Base-by-base conservation (phyloP, 2,329 filamentous ascomycete genomes). In the Berkeleyomyces basicola region DNA sequence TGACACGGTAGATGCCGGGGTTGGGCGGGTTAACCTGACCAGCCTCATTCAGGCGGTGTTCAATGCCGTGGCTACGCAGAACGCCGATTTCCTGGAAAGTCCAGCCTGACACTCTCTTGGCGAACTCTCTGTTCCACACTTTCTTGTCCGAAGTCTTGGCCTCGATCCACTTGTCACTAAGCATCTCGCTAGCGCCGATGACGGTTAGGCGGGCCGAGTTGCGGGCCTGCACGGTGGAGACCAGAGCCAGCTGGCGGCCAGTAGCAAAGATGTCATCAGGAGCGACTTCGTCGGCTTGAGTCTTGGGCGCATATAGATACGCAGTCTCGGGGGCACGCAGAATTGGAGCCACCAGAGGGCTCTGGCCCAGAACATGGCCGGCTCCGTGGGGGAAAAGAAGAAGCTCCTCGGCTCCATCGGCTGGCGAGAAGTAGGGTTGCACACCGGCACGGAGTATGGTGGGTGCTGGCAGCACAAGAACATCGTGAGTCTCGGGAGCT, bases 1-100 rank as follows among this genome's bases (percentile, higher is more conserved):
- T 99, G 72, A 99, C 85, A 67, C 93, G 83, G 77, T 99, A 99
- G 67, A 97, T 91, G 63, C 77, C 82, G 7, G 92, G 91, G 77
- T 96, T 96, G 66, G 82, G 80, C 67, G 80, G 79, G 66, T 82
- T 80, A 57, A 71, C 71, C n/a, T 74, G 77, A 59, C 69, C 66
- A 42, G 39, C 63, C 23, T 65, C 64, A 23, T 65, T 65, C 61
- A 85, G 75, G 70, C 85, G 85, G 75, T 99, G 93, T 75, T 90
- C 82, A 67, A 97, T 80, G 69, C 80, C 82, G 71, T 89, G 89
- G 69, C 95, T 88, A 69, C 87, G 86, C 68, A 99, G 73, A 9
- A 99, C 89, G 68, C 93, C 93, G 62, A 86, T 82, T 77, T 99
- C 93, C 75, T 95, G 85, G 79, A 99, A 99, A 0, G 91, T 84